Evolutionary conservation across 352 stramenopile species (phyloP), one percentile per base, ranked within the genome.

Genomic region (Nothophytophthora sp.): DNA sequence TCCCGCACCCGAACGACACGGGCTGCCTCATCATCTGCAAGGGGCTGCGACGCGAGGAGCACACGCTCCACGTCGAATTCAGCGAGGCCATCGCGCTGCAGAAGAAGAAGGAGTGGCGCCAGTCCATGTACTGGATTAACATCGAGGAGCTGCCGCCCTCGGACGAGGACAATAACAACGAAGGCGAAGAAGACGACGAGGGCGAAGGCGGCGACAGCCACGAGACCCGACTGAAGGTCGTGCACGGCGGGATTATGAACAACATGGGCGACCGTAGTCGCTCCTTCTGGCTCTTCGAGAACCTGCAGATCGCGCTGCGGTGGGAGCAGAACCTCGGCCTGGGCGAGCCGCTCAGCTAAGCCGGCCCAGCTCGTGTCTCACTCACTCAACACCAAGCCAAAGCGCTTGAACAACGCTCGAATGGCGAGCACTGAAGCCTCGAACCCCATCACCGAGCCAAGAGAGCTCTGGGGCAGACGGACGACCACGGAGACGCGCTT

Each of bases 101-200:
- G 36, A 81, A 81, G 53, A 75, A 73, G 34, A 76, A 81, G 50
- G 69, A 77, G 45, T 81, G 70, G 70, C 55, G 70, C 12, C 66
- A 81, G 55, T 81, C 70, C 25, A 81, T 81, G 70, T 81, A 81
- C 55, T 81, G 70, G 70, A 70, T 81, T 18, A 79, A 73, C 34
- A 54, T 79, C 18, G 70, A 81, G 40, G 63, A 75, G 37, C 33
- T 63, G 25, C 23, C 49, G 4, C 28, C 30, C 5, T 38, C 45
- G 15, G 55, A 63, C 32, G 39, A 57, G 28, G 52, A 60, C 43
- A 60, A 50, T 25, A 50, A 37, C 22, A 47, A 35, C 10, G 10
- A 5, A 15, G 34, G n/a, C 7, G 24, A 1, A 10, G 52, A 49
- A 4, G 22, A 15, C 15, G 54, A 46, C 5, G 35, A 63, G 16